Conservation (phyloP, 306 rosid genomes). For the Sophora flavescens region DNA sequence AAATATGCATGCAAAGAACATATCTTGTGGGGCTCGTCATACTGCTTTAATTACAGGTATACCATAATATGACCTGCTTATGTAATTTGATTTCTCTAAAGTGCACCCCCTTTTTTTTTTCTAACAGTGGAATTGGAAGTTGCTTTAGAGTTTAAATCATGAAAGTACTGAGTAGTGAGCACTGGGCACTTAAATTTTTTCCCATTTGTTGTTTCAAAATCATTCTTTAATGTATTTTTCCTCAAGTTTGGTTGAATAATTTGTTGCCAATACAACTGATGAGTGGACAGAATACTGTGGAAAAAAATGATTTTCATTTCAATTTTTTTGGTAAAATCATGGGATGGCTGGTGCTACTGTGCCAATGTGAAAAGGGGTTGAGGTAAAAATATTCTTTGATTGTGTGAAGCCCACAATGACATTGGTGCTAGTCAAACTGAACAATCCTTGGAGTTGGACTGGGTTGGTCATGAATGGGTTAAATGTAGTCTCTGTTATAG, state of each 20-base stretch:
- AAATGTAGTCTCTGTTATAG: neutral
- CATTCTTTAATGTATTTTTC: neutral
- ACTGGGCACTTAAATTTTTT: neutral
- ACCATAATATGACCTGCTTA: slow-evolving; percentile 6
- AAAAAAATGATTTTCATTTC: neutral
- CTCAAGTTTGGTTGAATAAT: slow-evolving; percentile 28
- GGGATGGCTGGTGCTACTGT: slow-evolving; percentile 3
- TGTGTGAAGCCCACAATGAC: neutral
- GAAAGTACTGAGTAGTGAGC: neutral
- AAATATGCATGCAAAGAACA: slow-evolving; percentile 66
- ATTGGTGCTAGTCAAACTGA: slow-evolving; percentile 15
- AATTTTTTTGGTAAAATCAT: neutral
- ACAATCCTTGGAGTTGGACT: neutral
- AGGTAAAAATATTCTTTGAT: slow-evolving; percentile 7
- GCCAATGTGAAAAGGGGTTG: neutral
- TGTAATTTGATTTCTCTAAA: neutral
- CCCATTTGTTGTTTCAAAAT: neutral
- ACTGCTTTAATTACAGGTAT: slow-evolving; percentile 84
- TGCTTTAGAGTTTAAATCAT: neutral
- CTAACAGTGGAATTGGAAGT: slow-evolving; percentile 2
- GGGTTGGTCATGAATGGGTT: slow-evolving; percentile 13
- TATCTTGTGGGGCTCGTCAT: slow-evolving; percentile 98
- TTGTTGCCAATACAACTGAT: neutral
- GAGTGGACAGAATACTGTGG: neutral
- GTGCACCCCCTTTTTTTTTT: neutral